These are phyloP conservation scores for Asterophora parasitica DNA, from an alignment of 768 basidiomycete species.

Conservation along the genomic window DNA sequence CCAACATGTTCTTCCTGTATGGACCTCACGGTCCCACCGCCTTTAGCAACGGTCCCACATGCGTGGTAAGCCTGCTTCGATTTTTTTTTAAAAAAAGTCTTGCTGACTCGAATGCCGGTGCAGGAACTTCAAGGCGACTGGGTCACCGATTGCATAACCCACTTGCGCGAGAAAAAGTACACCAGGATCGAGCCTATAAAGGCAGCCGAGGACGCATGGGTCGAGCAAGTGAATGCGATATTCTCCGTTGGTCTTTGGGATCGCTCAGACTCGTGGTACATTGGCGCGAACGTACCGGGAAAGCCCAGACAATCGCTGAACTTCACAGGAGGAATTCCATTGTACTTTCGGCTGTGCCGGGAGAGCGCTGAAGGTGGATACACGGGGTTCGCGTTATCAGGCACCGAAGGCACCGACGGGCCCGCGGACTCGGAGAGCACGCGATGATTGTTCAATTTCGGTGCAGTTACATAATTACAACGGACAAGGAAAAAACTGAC, in stretches of 20 bases:
- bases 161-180: constrained; percentile 13
- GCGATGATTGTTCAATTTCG: neutral
- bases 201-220: constrained; percentile 13
- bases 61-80: constrained; percentile 15
- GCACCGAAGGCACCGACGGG: neutral
- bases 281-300: constrained; percentile 22
- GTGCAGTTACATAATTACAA: neutral
- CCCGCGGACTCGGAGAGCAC: too few species aligned
- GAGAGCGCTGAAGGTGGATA: constrained; percentile 18
- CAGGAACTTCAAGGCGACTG: constrained; percentile 24
- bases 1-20: constrained; percentile 25
- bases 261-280: constrained; percentile 23
- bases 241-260: constrained; percentile 12
- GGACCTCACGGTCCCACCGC: constrained; percentile 24
- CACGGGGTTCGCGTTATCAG: constrained; percentile 9
- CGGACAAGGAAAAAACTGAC: too few species aligned
- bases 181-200: constrained; percentile 9
- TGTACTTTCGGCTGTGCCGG: constrained; percentile 15
- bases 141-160: constrained; percentile 18
- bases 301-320: constrained; percentile 20
- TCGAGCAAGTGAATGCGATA: constrained; percentile 11
- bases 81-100: neutral
- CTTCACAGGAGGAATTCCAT: constrained; percentile 20
- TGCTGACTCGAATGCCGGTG: neutral
- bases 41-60: constrained; percentile 23